Percentiles rank a stretch among this genome's conserved stretches.
phyloP scores from a whole-genome alignment of 768 basidiomycete species.

The Tulasnella calospora region DNA sequence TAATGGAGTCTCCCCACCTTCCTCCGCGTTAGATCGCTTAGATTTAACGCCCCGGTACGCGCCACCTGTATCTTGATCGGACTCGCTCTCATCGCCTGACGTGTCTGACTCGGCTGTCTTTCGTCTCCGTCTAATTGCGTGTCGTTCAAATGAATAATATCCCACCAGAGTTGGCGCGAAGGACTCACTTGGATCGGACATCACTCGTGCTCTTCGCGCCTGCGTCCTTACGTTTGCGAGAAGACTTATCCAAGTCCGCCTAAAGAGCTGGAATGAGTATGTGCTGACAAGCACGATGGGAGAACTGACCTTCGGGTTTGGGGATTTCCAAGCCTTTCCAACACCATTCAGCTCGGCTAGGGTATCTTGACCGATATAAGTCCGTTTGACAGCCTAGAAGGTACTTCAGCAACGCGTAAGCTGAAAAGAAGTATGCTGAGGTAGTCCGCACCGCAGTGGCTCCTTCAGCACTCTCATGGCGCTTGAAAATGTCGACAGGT shows the following conservation, averaged over 20 bases:
- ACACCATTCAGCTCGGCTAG: slow-evolving; percentile 51
- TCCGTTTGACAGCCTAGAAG: slow-evolving; percentile 57
- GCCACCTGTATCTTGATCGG: background rate
- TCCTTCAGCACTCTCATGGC: slow-evolving; percentile 60
- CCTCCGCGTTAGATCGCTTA: background rate
- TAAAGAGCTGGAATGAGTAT: background rate
- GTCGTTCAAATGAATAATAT: background rate
- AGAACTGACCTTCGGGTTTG: slow-evolving; percentile 6
- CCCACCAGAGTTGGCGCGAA: background rate
- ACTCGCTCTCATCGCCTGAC: background rate
- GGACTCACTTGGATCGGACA: slow-evolving; percentile 3
- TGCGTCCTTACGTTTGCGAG: slow-evolving; percentile 12
- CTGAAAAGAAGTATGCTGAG: background rate
- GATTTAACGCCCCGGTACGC: background rate
- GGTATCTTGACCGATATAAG: slow-evolving; percentile 60
- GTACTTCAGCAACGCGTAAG: background rate
- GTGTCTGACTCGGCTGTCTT: background rate
- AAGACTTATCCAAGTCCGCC: slow-evolving; percentile 9
- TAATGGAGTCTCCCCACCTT: background rate
- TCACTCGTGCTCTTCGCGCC: background rate
- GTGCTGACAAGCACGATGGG: background rate
- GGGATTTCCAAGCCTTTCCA: slow-evolving; percentile 27
- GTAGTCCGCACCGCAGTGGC: slow-evolving; percentile 51
- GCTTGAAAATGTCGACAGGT: slow-evolving; percentile 74
- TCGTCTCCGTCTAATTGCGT: background rate